A percentile compares a stretch with the other conserved stretches of the same genome.
Conservation (phyloP, 2,329 filamentous ascomycete species). For the Aspergillus brasiliensis region DNA sequence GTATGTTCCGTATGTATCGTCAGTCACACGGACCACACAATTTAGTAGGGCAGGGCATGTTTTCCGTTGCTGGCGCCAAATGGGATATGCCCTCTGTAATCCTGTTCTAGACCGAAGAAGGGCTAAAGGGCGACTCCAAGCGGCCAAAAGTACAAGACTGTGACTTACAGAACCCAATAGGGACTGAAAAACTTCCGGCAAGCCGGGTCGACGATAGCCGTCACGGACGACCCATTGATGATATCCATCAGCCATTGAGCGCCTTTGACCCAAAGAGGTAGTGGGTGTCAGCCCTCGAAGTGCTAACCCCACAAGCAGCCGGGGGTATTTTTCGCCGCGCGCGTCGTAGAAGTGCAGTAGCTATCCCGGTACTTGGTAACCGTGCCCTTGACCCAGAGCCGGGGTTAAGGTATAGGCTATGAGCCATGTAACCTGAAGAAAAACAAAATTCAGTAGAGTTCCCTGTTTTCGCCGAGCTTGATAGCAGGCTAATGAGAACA, state of each 20-base stretch:
- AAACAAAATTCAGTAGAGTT: not conserved
- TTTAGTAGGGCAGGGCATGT: not conserved
- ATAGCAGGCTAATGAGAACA: not conserved
- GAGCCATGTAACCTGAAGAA: not conserved
- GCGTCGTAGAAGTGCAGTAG: not conserved
- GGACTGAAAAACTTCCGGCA: not conserved
- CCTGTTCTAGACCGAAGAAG: not conserved
- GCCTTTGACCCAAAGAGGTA: not conserved
- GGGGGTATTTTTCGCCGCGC: not conserved
- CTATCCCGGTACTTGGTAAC: not conserved
- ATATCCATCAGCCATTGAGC: not conserved
- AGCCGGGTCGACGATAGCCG: not conserved
- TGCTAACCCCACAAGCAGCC: not conserved
- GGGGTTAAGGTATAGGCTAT: not conserved
- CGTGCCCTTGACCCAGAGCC: not conserved
- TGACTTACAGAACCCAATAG: not conserved
- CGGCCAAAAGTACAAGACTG: not conserved
- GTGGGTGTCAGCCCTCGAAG: not conserved
- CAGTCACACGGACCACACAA: not conserved
- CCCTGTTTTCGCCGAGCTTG: not conserved
- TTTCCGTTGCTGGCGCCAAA: not conserved
- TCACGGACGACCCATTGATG: not conserved
- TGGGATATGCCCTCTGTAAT: not conserved
- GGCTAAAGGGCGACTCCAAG: not conserved
- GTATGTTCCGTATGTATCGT: too few species aligned